Base-by-base conservation (phyloP, 2,329 filamentous ascomycete species). In the Hypoxylon sp. region DNA sequence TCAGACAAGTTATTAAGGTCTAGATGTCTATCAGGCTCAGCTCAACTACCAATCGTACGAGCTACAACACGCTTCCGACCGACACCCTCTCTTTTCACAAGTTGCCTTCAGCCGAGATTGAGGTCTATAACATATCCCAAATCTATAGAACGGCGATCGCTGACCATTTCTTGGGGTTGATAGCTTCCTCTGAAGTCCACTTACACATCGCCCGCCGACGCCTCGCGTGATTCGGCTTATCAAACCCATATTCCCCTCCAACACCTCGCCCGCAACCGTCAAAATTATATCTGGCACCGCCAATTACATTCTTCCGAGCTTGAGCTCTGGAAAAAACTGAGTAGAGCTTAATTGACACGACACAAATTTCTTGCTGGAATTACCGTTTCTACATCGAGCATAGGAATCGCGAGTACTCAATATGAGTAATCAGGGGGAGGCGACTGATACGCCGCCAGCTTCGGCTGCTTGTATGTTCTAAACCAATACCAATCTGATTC, bases 381-480 rank as follows among this genome's bases (percentile, higher is more conserved):
- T 12, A 20, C 60, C 33, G 40, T 44, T 42, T 55, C 36, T 7
- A 42, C 40, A 50, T 51, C 20, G 20, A 59, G 26, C n/a, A 32
- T 40, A 46, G 46, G 49, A 38, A 33, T 36, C n/a, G 45, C 26
- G 42, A 66, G 60, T 9, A 53, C 40, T 54, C 45, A 74, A 45
- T 42, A 72, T 73, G 71, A 72, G 70, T 57, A 49, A 70, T 12
- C 72, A 32, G 46, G 72, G 72, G 16, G 62, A 61, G 20, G 66
- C 73, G 16, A 55, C 48, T 24, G 52, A 67, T 40, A 55, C 51
- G 7, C 40, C 65, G 16, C 50, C 68, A 16, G 54, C 68, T 24
- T 74, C 73, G 44, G 67, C 72, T 32, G 46, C 71, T 6, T 64
- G 74, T 75, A 72, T 61, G 73, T 4, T 46, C 38, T 53, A 8